Base-by-base conservation (phyloP, 768 basidiomycete genomes). In the Psilocybe subaeruginosa region DNA sequence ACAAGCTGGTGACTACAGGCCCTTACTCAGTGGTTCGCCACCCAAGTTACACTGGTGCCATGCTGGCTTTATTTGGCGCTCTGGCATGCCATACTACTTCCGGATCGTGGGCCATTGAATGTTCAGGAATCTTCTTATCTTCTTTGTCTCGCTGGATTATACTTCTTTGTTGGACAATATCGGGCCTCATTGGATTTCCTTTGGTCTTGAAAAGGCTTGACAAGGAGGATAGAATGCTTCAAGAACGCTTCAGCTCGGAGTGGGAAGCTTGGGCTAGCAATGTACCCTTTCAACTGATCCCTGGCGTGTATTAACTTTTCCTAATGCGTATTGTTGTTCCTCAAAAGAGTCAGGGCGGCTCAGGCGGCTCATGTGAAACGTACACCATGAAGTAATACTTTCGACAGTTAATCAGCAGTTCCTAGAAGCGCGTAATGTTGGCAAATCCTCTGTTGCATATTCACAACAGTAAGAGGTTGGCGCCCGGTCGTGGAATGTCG, bases 181-280 rank as follows among this genome's bases (percentile, higher is more conserved):
- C 60, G 3, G 49, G 30, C 19, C n/a, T 56, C 2, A 19, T 62
- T 14, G 58, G 53, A n/a, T 14, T 46, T 7, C 19, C 60, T 1
- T 50, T 67, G 3, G 57, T 67, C 33, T 54, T 35, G 2, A 56
- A 63, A 35, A 59, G 77, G 33, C 66, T 74, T 48, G 50, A 61
- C 8, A 68, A 68, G 58, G 78, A 78, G 57, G 77, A 79, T 45
- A 60, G 57, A 11, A 64, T 73, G 48, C 54, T 78, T 56, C 62
- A 62, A 31, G 58, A 65, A 11, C 61, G 67, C 27, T 78, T 78
- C 53, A 74, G 73, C 8, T 48, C 67, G 16, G 66, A 74, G 30
- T 79, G 78, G 77, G 70, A 73, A 5, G 53, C 58, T 3, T 78
- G 72, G 70, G 74, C 70, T 3, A 45, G 30, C 2, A 52, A 45